Percentiles rank a stretch among this genome's conserved stretches.
Evolutionary conservation across 1,139 yeast genomes (phyloP).

Genomic region (Magnusiomyces fungicola): DNA sequence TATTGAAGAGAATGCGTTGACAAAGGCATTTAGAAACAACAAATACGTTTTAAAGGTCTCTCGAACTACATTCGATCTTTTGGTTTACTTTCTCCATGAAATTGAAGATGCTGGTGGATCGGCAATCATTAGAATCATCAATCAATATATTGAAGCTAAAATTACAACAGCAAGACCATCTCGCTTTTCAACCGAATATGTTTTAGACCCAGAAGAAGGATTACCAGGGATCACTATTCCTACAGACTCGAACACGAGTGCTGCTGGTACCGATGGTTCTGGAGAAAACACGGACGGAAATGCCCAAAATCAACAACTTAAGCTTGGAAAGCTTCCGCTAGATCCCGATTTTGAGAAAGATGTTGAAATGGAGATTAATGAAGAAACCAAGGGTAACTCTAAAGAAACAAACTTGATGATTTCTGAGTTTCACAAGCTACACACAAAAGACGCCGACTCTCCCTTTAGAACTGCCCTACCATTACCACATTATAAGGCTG

Average conservation of each 20-base stretch:
- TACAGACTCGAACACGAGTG: conserved; percentile 35
- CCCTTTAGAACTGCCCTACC: conserved; percentile 75
- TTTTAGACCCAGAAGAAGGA: conserved; percentile 56
- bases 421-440: conserved; percentile 40
- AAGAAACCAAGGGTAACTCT: conserved; percentile 22
- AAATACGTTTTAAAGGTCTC: conserved; percentile 73
- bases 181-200: conserved; percentile 26
- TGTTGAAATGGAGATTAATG: conserved; percentile 70
- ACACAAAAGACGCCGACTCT: conserved; percentile 47
- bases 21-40: conserved; percentile 63
- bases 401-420: conserved; percentile 33
- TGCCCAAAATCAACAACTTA: conserved; percentile 58
- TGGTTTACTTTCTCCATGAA: conserved; percentile 82
- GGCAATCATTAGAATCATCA: conserved; percentile 72
- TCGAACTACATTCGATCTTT: conserved; percentile 74
- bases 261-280: not conserved
- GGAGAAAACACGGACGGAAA: not conserved
- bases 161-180: conserved; percentile 36
- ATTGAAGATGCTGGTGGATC: conserved; percentile 93
- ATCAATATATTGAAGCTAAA: conserved; percentile 74
- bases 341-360: conserved; percentile 83
- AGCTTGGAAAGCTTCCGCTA: conserved; percentile 74
- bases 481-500: conserved; percentile 71
- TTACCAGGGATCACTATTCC: conserved; percentile 46
- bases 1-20: conserved; percentile 72